Percentiles rank a stretch among this genome's conserved stretches.
Conservation (phyloP, 768 basidiomycete species). For the Lactarius deliciosus region DNA sequence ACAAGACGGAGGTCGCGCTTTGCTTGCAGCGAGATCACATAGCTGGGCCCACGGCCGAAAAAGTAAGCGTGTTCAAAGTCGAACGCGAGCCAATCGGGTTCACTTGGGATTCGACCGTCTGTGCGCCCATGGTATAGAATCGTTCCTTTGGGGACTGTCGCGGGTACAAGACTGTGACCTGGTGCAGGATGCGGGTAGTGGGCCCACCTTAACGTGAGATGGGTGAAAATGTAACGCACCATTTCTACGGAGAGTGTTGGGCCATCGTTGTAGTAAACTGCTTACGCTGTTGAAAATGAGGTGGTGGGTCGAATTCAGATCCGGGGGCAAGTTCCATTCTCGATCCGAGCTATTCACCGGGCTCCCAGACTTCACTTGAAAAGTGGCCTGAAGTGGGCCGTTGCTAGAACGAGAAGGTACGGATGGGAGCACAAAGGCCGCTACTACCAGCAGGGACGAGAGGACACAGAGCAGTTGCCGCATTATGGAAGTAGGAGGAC, state of each 20-base stretch:
- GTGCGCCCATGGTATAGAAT: slow-evolving; percentile 28
- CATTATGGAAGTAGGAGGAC: not conserved
- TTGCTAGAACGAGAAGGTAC: slow-evolving; percentile 30
- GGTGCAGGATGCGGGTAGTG: not conserved
- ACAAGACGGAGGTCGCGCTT: slow-evolving; percentile 24
- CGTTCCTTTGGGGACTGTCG: slow-evolving; percentile 25
- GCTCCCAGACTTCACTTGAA: not conserved
- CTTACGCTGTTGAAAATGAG: slow-evolving; percentile 39
- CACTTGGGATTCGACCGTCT: slow-evolving; percentile 6
- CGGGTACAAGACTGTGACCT: slow-evolving; percentile 28
- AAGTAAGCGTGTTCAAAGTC: slow-evolving; percentile 26
- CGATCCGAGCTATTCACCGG: not conserved
- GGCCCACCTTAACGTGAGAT: not conserved
- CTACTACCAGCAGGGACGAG: not conserved
- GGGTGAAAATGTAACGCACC: slow-evolving; percentile 8
- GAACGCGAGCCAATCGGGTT: slow-evolving; percentile 28
- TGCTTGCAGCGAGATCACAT: slow-evolving; percentile 16
- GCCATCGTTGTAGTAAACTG: slow-evolving; percentile 41
- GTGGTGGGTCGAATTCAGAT: slow-evolving; percentile 36
- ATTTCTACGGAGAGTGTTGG: slow-evolving; percentile 37
- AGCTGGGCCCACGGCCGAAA: slow-evolving; percentile 11
- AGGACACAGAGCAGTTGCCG: not conserved
- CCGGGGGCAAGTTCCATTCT: slow-evolving; percentile 30
- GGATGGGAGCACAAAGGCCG: slow-evolving; percentile 13
- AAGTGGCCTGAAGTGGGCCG: slow-evolving; percentile 30